Conservation (phyloP, 2,329 filamentous ascomycete genomes). For the Tympanopsis confertula region DNA sequence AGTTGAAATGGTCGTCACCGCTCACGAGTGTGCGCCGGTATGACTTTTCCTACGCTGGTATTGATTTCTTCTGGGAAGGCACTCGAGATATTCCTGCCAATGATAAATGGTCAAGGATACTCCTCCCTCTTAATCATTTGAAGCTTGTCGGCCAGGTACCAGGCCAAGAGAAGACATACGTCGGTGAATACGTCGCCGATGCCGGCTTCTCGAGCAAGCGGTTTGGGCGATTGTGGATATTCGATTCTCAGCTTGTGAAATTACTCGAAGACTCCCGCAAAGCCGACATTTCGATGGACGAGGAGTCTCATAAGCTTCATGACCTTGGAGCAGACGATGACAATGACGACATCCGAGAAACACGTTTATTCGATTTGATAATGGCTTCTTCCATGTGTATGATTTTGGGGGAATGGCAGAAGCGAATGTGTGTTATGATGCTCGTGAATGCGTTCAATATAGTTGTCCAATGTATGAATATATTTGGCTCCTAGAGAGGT, state of each 20-base stretch:
- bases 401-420: neutral
- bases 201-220: too few relatives aligned
- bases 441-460: too few relatives aligned
- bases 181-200: neutral
- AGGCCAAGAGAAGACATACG: neutral
- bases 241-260: too few relatives aligned
- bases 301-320: neutral
- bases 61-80: neutral
- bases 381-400: neutral
- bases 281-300: neutral
- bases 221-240: too few relatives aligned
- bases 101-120: neutral
- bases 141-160: neutral
- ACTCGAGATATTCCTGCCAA: neutral
- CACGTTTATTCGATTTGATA: neutral
- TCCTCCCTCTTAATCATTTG: neutral
- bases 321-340: neutral
- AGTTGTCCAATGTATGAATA: too few relatives aligned
- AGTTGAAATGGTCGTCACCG: neutral
- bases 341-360: neutral
- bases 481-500: too few relatives aligned
- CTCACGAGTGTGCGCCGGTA: neutral
- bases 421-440: too few relatives aligned
- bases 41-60: neutral
- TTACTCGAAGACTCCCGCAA: neutral